Base-by-base conservation (phyloP, 2,329 filamentous ascomycete species). In the Colletotrichum kahawae region DNA sequence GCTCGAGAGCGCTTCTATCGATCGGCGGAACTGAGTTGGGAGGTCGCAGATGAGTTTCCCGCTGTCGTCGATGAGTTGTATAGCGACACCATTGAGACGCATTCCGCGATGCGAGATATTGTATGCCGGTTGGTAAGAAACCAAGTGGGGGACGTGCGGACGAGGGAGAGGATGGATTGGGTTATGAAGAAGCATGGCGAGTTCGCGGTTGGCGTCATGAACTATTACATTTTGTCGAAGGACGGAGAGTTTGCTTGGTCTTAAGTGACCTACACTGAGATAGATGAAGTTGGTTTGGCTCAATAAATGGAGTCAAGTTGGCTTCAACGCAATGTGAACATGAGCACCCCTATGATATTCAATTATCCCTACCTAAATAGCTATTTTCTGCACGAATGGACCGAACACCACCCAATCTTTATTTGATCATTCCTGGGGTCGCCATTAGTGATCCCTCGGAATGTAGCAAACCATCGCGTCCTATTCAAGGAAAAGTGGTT, bases 1-100 rank as follows among this genome's bases (percentile, higher is more conserved):
- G 79, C 83, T 2, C 76, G 78, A 8, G 71, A 82, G 16, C 78
- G 82, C 1, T 85, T 84, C 68, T 81, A 80, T 65, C 77, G 77
- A 10, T 78, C 74, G 0, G 79, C 75, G 3, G 70, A 79, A 68
- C 48, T 71, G 24, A 57, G 65, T 13, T 78, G 67, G 51, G 33
- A 21, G 27, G 31, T 38, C 1, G 36, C 51, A 8, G 67, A 79
- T 1, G 73, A 72, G 16, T 81, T 82, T 56, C 76, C 79, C 12
- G 72, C 67, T 38, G 74, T 78, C 4, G 69, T 81, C 2, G 78
- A 81, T 57, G 79, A 82, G 76, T 64, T 82, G 13, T 82, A 80
- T 65, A 27, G 31, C 10, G 77, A 43, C 14, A 79, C 79, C 3
- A 69, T 70, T 2, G 57, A 68, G 5, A 48, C 64, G 0, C 80